Evolutionary conservation across 2,329 filamentous ascomycete genomes (phyloP).

Genomic region (Trichocomaceae sp.): DNA sequence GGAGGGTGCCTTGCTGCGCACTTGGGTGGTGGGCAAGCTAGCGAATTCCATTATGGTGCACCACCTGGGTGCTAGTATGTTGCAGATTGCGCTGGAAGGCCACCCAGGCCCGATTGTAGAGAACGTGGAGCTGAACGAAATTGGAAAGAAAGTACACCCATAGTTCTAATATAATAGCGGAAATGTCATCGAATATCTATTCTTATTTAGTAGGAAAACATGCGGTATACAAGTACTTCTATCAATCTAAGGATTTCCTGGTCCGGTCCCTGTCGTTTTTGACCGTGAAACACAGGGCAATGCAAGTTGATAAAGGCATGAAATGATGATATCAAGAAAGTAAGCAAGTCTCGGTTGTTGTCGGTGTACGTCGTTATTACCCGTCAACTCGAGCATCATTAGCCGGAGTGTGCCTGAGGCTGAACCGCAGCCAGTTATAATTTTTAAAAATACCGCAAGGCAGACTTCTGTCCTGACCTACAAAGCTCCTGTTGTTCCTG

Average conservation of each 20-base stretch:
- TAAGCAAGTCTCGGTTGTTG: too few species aligned
- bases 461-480: background rate
- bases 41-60: conserved; percentile 2
- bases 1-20: background rate
- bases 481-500: background rate
- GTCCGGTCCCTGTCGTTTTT: too few species aligned
- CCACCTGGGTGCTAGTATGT: background rate
- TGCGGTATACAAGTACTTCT: too few species aligned
- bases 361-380: too few species aligned
- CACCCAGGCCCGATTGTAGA: background rate
- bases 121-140: background rate
- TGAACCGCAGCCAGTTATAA: background rate
- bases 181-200: too few species aligned
- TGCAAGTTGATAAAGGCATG: too few species aligned
- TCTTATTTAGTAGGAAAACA: too few species aligned
- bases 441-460: background rate
- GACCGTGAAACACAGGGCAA: too few species aligned
- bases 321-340: too few species aligned
- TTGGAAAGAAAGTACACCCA: background rate
- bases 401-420: background rate
- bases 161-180: too few species aligned
- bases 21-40: background rate
- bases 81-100: background rate
- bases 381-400: background rate
- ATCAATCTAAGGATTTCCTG: too few species aligned